A percentile compares a stretch with the other conserved stretches of the same genome.
Evolutionary conservation across 2,329 filamentous ascomycete species (phyloP).

Genomic region (Beauveria scarabaeidicola): DNA sequence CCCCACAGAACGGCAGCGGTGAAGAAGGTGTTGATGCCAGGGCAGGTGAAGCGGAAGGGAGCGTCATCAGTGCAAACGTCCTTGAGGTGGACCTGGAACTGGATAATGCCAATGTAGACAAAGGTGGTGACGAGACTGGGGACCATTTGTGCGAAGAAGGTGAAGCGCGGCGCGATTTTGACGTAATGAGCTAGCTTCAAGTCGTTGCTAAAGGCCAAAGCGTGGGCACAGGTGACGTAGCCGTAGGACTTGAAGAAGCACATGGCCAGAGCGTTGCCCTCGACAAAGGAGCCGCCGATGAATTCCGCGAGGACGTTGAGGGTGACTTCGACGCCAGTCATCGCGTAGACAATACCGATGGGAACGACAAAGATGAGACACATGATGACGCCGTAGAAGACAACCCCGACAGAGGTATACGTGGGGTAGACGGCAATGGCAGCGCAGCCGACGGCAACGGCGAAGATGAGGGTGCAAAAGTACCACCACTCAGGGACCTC

Average conservation of each 20-base stretch:
- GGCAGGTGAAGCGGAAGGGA: constrained; percentile 29
- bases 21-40: constrained; percentile 28
- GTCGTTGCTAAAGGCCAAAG: constrained; percentile 29
- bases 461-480: constrained; percentile 21
- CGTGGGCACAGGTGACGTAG: constrained; percentile 25
- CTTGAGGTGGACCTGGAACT: constrained; percentile 28
- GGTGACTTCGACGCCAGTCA: constrained; percentile 34
- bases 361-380: constrained; percentile 34
- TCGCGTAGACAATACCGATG: constrained; percentile 34
- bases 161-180: constrained; percentile 38
- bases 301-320: constrained; percentile 34
- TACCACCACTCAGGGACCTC: constrained; percentile 38
- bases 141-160: constrained; percentile 39
- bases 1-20: constrained; percentile 40
- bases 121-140: constrained; percentile 38
- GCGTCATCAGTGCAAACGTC: constrained; percentile 30
- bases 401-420: constrained; percentile 30
- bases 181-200: constrained; percentile 44
- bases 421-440: constrained; percentile 33
- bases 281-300: constrained; percentile 30
- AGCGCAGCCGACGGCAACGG: constrained; percentile 28
- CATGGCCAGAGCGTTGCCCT: constrained; percentile 29
- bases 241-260: constrained; percentile 24
- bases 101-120: constrained; percentile 34
- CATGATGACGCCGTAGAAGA: constrained; percentile 33